Evolutionary conservation across 306 rosid genomes (phyloP).

Genomic region (Sicyos baderoa): DNA sequence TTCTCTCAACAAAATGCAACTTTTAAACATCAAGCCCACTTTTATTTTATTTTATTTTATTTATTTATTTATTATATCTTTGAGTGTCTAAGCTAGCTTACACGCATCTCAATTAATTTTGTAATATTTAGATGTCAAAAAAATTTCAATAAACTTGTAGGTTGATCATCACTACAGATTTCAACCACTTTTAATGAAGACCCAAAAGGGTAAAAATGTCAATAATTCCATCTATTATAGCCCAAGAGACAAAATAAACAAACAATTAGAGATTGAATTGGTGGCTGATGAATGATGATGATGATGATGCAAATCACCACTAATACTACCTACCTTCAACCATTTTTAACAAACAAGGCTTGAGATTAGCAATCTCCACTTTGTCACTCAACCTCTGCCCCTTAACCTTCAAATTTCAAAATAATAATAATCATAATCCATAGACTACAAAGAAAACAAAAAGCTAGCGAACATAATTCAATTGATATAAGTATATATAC

Average conservation of each 20-base stretch:
- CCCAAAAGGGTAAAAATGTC: background rate
- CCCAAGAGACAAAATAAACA: background rate
- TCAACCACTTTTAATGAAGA: background rate
- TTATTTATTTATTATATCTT: too few species aligned
- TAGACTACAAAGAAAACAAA: background rate
- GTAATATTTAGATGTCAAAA: too few species aligned
- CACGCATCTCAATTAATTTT: too few species aligned
- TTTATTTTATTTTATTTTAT: too few species aligned
- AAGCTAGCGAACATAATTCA: too few species aligned
- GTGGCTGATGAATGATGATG: constrained; percentile 18
- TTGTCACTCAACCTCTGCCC: constrained; percentile 63
- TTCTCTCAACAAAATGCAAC: background rate
- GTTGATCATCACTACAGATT: too few species aligned
- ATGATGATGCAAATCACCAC: background rate
- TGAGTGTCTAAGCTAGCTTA: too few species aligned
- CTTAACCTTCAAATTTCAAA: constrained; percentile 40
- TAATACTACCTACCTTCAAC: constrained; percentile 80
- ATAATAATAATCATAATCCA: background rate
- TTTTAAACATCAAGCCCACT: background rate
- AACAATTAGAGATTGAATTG: background rate
- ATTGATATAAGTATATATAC: too few species aligned
- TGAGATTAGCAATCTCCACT: constrained; percentile 56
- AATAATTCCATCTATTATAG: background rate
- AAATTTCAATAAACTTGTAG: too few species aligned
- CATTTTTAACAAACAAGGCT: constrained; percentile 72